These are phyloP conservation scores for Dactylorhiza incarnata DNA, from an alignment of 106 monocot genomes.

Conservation along the genomic window DNA sequence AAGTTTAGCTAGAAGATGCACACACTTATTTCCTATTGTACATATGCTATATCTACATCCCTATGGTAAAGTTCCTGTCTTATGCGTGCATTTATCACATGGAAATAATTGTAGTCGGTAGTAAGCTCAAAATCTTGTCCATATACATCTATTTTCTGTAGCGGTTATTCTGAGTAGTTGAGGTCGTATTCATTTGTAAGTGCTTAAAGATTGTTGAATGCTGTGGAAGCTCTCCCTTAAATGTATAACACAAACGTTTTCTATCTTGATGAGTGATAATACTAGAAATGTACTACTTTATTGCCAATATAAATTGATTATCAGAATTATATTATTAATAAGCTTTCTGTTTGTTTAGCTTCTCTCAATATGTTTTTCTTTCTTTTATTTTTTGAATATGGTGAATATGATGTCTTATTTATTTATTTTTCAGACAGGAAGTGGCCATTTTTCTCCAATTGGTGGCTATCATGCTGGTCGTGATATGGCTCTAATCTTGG, in stretches of 20 bases:
- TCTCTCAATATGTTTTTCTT: not conserved
- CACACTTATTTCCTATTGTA: not conserved
- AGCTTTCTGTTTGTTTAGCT: not conserved
- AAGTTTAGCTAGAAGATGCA: not conserved
- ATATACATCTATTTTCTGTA: not conserved
- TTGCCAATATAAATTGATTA: not conserved
- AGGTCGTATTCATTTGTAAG: not conserved
- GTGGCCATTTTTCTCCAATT: conserved; percentile 95
- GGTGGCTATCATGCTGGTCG: conserved; percentile 91
- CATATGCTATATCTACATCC: not conserved
- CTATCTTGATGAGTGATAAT: not conserved
- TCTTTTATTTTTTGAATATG: conserved; percentile 1
- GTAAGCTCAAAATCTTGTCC: not conserved
- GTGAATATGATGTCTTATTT: not conserved
- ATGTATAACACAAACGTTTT: not conserved
- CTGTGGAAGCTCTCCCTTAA: not conserved
- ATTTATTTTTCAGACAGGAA: conserved; percentile 65
- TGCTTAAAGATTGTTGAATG: not conserved
- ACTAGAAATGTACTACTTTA: not conserved
- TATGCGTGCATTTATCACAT: not conserved
- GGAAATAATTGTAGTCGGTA: not conserved
- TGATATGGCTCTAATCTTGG: conserved; percentile 92
- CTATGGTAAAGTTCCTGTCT: not conserved
- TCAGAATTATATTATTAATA: not conserved
- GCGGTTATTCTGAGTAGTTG: not conserved